phyloP scores from a whole-genome alignment of 2,329 filamentous ascomycete species.

The Colletotrichum agaves region DNA sequence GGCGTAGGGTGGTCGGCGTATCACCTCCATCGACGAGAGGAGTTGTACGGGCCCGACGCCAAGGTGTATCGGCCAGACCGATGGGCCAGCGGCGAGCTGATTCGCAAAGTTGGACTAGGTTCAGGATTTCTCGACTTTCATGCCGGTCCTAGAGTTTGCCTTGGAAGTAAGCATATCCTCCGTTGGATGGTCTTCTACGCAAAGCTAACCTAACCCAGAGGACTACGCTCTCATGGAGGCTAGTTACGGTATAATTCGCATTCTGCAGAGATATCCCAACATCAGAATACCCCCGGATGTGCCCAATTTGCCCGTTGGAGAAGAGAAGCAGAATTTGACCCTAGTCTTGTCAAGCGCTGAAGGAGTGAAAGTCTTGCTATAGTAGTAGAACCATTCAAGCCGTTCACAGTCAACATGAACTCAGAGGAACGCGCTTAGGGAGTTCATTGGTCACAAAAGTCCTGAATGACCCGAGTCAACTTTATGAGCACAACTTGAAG shows the following conservation, averaged over 20 bases:
- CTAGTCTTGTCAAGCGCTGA: slow-evolving; percentile 35
- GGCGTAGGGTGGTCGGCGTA: neutral
- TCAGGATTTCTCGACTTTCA: neutral
- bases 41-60: neutral
- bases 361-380: neutral
- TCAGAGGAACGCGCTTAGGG: too few relatives aligned
- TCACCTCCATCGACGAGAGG: neutral
- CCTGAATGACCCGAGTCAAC: too few relatives aligned
- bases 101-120: neutral
- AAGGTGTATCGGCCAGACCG: neutral
- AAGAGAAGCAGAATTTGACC: slow-evolving; percentile 40
- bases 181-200: neutral
- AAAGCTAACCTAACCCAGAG: slow-evolving; percentile 36
- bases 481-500: too few relatives aligned
- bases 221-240: slow-evolving; percentile 43
- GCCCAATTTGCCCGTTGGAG: slow-evolving; percentile 40
- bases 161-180: neutral
- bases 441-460: too few relatives aligned
- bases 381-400: neutral
- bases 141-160: neutral
- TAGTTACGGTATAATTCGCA: slow-evolving; percentile 38
- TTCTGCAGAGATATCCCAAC: slow-evolving; percentile 40
- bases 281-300: slow-evolving; percentile 37
- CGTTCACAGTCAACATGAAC: neutral
- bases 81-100: neutral